These are phyloP conservation scores for Kingdonia uniflora DNA, from an alignment of 164 flowering plant genomes.

Conservation along the genomic window DNA sequence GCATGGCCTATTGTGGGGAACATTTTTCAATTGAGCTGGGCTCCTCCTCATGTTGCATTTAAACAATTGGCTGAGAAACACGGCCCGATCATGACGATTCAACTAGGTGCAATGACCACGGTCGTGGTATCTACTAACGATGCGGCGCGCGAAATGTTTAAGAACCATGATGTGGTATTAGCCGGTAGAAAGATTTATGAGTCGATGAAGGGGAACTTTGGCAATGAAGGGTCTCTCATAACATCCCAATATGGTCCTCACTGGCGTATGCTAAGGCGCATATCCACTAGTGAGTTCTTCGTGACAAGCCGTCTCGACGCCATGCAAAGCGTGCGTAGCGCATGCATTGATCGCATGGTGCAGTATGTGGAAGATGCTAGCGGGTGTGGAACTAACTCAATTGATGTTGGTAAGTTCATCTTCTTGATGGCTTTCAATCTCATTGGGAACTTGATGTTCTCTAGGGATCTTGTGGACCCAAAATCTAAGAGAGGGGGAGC, in stretches of 20 bases:
- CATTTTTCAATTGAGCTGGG: slow-evolving; percentile 3
- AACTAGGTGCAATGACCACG: slow-evolving; percentile 6
- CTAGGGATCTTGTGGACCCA: slow-evolving; percentile 4
- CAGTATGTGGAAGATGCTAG: slow-evolving; percentile 2
- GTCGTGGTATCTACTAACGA: slow-evolving; percentile 2
- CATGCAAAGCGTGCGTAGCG: slow-evolving; percentile 4
- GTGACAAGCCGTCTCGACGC: slow-evolving; percentile 6
- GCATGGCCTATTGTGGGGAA: slow-evolving; percentile 8
- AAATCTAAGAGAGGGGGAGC: slow-evolving; percentile 3
- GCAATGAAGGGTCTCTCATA: slow-evolving; percentile 9
- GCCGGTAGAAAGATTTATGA: slow-evolving; percentile 7
- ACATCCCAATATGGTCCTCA: slow-evolving; percentile 9
- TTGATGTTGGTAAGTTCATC: slow-evolving; percentile 7
- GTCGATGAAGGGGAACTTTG: slow-evolving; percentile 6
- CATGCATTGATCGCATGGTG: slow-evolving; percentile 5
- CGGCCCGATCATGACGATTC: slow-evolving; percentile 5
- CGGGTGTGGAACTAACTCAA: not conserved
- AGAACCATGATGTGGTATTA: slow-evolving; percentile 3
- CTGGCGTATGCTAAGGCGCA: slow-evolving; percentile 10
- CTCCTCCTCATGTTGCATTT: slow-evolving; percentile 8
- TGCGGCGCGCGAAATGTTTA: slow-evolving; percentile 5
- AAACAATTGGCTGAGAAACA: slow-evolving; percentile 3
- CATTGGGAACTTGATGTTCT: slow-evolving; percentile 9
- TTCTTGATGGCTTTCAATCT: slow-evolving; percentile 8
- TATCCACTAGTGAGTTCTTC: slow-evolving; percentile 7